These are phyloP conservation scores for Trametes polyzona DNA, from an alignment of 1,284 basidiomycete genomes.

Conservation along the genomic window DNA sequence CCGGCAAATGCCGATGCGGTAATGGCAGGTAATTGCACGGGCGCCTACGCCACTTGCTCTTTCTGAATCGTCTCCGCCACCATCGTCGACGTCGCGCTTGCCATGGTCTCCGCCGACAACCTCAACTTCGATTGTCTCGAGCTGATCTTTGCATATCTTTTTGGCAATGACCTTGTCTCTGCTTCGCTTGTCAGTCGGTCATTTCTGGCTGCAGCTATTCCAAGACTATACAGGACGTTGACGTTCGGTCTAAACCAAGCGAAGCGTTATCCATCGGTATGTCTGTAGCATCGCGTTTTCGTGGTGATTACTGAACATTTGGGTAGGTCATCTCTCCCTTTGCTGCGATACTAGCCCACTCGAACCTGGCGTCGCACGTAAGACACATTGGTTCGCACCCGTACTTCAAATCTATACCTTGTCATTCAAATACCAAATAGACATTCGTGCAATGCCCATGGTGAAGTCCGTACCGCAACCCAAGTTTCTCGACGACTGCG, in stretches of 20 bases:
- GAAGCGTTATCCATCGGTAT: conserved; percentile 56
- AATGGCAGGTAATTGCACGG: not conserved
- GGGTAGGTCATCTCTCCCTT: conserved; percentile 59
- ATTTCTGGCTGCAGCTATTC: conserved; percentile 63
- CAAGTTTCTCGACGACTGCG: conserved; percentile 55
- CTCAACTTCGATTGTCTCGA: conserved; percentile 73
- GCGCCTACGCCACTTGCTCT: not conserved
- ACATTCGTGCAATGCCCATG: conserved; percentile 53
- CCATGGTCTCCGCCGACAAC: conserved; percentile 68
- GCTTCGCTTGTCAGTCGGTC: conserved; percentile 64
- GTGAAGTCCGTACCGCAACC: conserved; percentile 41
- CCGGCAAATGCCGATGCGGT: conserved; percentile 14
- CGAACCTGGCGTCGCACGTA: conserved; percentile 58
- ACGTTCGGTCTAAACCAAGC: conserved; percentile 56
- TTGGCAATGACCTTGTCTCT: conserved; percentile 57
- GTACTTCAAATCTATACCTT: not conserved
- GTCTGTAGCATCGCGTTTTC: too few relatives aligned
- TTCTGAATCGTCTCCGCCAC: not conserved
- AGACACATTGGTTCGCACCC: conserved; percentile 54
- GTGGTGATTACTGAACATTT: not conserved
- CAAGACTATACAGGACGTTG: conserved; percentile 60
- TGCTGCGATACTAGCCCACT: conserved; percentile 53
- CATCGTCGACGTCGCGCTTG: not conserved
- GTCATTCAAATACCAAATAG: conserved; percentile 38
- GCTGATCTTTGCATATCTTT: conserved; percentile 57